Base-by-base conservation (phyloP, 495 filamentous ascomycete species). In the Polyplosphaeria fusca region DNA sequence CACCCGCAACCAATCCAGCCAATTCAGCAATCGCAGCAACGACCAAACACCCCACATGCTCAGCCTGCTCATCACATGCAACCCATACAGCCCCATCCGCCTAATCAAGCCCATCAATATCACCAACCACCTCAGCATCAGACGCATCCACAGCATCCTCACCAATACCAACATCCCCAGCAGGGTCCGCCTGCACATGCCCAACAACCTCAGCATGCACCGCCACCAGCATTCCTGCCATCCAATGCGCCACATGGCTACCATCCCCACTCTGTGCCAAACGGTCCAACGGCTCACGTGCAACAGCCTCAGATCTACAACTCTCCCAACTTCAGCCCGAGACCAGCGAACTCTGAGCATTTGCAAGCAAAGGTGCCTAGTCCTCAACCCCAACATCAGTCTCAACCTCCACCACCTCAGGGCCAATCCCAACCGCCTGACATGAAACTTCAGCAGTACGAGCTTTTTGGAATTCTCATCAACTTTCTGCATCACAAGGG, bases 381-480 rank as follows among this genome's bases (percentile, higher is more conserved):
- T 4, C 4, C 44, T 16, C n/a, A 42, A 42, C 22, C n/a, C n/a
- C n/a, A n/a, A n/a, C n/a, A n/a, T n/a, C n/a, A n/a, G n/a, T n/a
- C 42, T 46, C 23, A 9, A 48, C 18, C 46, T 3, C 25, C 22
- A 22, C 40, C 11, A 13, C 35, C 11, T 35, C 30, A 35, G 7
- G 30, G 14, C 7, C 30, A 14, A 7, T 14, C 30, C 30, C 30
- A 35, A 14, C n/a, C n/a, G n/a, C n/a, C n/a, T n/a, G 54, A 57
- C 22, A 14, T 48, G 13, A 30, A 49, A 1, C 28, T 60, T 5
- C 28, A 53, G 14, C 48, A 53, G 23, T 60, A 32, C 24, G 56
- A 60, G 32, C 30, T 60, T 11, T 22, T 60, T n/a, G 56, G 42
- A 4, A 4, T 16, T 23, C 35, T 60, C 4, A 48, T 53, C 41